Base-by-base conservation (phyloP, 1,139 yeast genomes). In the Suhomyces atakaporum region DNA sequence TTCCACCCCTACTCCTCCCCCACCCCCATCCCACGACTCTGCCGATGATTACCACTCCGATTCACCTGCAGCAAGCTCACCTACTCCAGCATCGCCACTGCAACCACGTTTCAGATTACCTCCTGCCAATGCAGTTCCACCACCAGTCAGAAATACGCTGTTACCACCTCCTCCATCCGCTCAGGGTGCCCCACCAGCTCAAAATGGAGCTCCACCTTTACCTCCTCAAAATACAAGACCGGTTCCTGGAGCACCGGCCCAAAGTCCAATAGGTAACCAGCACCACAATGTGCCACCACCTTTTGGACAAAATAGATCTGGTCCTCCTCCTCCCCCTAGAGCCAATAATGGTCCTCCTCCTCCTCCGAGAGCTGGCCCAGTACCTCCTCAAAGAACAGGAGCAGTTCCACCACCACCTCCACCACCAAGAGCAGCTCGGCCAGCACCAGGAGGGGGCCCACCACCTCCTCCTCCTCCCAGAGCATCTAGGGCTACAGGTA, bases 81-180 rank as follows among this genome's bases (percentile, higher is more conserved):
- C 49, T 11, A 37, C 48, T 29, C 41, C 49, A 8, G 36, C 49
- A 5, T 39, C 51, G 14, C 50, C 47, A 3, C 27, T 29, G 15
- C 38, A 42, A 14, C 46, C 48, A 1, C 35, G 40, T 19, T 59
- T 59, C 47, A 50, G 58, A 34, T 52, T 60, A 10, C 69, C 69
- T 15, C 69, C 69, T 3, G 43, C 56, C 15, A 49, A 48, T 38
- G 53, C 58, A 2, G 55, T 59, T 7, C 58, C 58, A 7, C 60
- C 52, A 4, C 48, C 49, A 2, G 46, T 42, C 3, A 27, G 38
- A 11, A 39, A 36, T 35, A 36, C 52, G 7, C 38, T 39, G 25
- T 35, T 38, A 3, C 44, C 42, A 3, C 47, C 47, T 3, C 43
- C 46, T 7, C 37, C 39, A 9, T 20, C 31, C n/a, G n/a, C n/a